phyloP scores from a whole-genome alignment of 2,329 filamentous ascomycete genomes.

The Emergomyces pasteurianus region DNA sequence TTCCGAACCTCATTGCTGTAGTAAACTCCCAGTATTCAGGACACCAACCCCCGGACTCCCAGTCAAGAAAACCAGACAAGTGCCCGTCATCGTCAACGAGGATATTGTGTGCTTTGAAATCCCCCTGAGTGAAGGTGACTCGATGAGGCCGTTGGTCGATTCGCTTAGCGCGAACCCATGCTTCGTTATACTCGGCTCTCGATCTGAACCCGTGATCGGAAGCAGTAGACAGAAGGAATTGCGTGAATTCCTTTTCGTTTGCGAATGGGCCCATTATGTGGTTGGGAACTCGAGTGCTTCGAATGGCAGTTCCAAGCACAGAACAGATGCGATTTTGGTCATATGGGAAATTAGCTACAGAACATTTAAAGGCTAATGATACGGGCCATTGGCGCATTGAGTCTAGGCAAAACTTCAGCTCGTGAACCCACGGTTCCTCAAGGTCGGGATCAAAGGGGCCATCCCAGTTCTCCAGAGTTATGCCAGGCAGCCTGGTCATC shows the following conservation, averaged over 20 bases:
- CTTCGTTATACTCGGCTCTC: constrained; percentile 16
- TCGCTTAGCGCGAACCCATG: constrained; percentile 15
- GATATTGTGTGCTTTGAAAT: constrained; percentile 16
- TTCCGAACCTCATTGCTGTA: constrained; percentile 15
- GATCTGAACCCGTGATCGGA: constrained; percentile 20
- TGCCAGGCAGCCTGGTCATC: constrained; percentile 31
- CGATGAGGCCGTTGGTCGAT: constrained; percentile 7
- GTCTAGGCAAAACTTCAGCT: constrained; percentile 23
- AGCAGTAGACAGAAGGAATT: constrained; percentile 18
- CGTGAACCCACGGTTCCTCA: constrained; percentile 22
- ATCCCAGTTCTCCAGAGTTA: constrained; percentile 18
- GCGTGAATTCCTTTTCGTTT: constrained; percentile 17
- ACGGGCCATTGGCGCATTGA: constrained; percentile 25
- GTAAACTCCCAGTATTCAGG: constrained; percentile 18
- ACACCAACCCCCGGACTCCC: constrained; percentile 16
- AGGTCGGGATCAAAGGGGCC: constrained; percentile 17
- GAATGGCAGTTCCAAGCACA: constrained; percentile 18
- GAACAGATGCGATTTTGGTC: constrained; percentile 19
- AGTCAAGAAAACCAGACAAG: constrained; percentile 18
- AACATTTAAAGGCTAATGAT: too few species aligned
- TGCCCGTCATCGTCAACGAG: constrained; percentile 12
- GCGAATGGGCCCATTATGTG: constrained; percentile 23
- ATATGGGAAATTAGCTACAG: too few species aligned
- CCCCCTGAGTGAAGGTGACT: constrained; percentile 17
- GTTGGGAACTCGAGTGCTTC: constrained; percentile 21